Percentiles rank a stretch among this genome's conserved stretches.
Conservation (phyloP, 768 basidiomycete species). For the Lanmaoa rubissima region DNA sequence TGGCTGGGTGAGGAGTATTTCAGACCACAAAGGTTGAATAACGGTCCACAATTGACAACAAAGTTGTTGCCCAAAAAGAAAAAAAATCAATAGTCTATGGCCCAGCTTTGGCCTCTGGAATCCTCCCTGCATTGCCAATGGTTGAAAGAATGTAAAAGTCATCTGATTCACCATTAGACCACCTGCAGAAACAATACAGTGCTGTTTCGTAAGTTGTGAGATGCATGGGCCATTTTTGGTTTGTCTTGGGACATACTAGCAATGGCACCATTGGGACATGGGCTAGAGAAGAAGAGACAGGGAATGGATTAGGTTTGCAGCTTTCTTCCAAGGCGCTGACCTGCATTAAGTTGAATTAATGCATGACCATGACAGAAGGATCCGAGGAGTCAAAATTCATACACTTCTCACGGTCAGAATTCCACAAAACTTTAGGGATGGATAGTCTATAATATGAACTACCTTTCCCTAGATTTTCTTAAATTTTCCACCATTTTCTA, state of each 20-base stretch:
- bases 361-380: no score
- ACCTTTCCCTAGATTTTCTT: no score
- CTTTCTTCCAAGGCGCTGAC: background rate
- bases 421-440: no score
- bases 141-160: background rate
- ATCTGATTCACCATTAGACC: background rate
- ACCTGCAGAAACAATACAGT: background rate
- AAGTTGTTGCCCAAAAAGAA: background rate
- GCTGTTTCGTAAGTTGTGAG: background rate
- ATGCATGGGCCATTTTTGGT: slow-evolving; percentile 4
- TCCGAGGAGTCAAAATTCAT: no score
- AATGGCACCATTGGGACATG: background rate
- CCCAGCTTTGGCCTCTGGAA: background rate
- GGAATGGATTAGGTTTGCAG: slow-evolving; percentile 6
- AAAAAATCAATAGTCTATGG: background rate
- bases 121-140: background rate
- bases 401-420: no score
- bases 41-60: background rate
- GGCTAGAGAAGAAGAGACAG: background rate
- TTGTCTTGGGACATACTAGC: background rate
- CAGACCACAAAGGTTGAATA: background rate
- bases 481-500: no score
- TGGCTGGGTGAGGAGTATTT: background rate
- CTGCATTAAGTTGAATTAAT: no score
- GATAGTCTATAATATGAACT: no score